These are phyloP conservation scores for Kwoniella heveanensis DNA, from an alignment of 768 basidiomycete species.

Conservation along the genomic window DNA sequence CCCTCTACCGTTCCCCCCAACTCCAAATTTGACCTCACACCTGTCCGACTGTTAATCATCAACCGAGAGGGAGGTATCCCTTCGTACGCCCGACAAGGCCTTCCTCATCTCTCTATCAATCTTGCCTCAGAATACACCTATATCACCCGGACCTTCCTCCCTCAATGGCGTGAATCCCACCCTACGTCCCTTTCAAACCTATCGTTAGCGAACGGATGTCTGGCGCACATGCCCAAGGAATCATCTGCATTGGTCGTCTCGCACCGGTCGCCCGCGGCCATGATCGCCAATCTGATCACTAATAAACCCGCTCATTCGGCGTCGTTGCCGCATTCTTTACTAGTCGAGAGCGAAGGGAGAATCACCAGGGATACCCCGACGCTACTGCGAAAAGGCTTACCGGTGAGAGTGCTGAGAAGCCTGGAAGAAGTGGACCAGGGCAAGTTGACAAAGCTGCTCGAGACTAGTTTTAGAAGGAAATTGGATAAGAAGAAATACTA, in stretches of 20 bases:
- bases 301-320: constrained; percentile 97
- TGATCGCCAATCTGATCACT: constrained; percentile 96
- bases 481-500: constrained; percentile 78
- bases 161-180: constrained; percentile 72
- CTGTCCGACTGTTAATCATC: constrained; percentile 94
- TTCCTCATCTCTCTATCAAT: constrained; percentile 95
- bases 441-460: constrained; percentile 79
- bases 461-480: constrained; percentile 77
- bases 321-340: constrained; percentile 87
- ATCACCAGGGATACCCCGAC: constrained; percentile 91
- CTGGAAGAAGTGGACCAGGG: constrained; percentile 67
- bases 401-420: constrained; percentile 77
- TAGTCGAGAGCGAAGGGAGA: constrained; percentile 64
- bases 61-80: constrained; percentile 95
- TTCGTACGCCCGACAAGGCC: constrained; percentile 90
- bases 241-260: constrained; percentile 97
- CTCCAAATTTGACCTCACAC: constrained; percentile 76
- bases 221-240: constrained; percentile 86
- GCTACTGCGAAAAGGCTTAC: constrained; percentile 81
- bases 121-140: constrained; percentile 80
- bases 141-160: constrained; percentile 81
- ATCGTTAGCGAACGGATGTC: constrained; percentile 77
- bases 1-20: constrained; percentile 1
- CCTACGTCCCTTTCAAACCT: constrained; percentile 87
- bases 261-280: constrained; percentile 89